Base-by-base conservation (phyloP, 257 asterid species). In the Nicotiana paniculata region DNA sequence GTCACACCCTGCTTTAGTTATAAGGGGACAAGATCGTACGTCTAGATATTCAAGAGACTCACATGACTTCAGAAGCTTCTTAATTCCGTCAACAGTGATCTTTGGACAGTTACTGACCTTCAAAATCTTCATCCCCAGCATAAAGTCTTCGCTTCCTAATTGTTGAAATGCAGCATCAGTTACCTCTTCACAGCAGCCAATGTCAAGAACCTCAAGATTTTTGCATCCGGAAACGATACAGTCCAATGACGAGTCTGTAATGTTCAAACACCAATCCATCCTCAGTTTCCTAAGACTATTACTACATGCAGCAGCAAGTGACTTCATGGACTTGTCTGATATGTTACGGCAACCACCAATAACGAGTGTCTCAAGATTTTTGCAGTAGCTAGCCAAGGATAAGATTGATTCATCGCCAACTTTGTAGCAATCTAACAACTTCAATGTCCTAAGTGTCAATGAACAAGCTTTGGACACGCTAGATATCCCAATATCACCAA, bases 251-350 rank as follows among this genome's bases (percentile, higher is more conserved):
- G 84, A 21, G 78, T 93, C 97, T 3, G 99, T 89, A 55, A 93
- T 82, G 53, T 92, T 93, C 80, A 89, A 84, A 88, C 98, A 96
- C 99, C 99, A 96, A 88, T 94, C 98, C 99, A 96, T 96, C 33
- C 97, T 91, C 69, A 96, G 93, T 84, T 80, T 90, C 87, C 88
- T 90, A 70, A 96, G 97, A 83, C 91, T 92, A 48, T 82, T 76
- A 58, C 65, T 68, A 81, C 96, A 94, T 15, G 91, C 89, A 69
- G 82, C 85, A 65, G 96, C 97, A 87, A 96, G 74, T 35, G 92
- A 85, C 86, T 82, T 92, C 55, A 96, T 82, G 66, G 99, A 88
- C 74, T 87, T 92, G 57, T 93, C 92, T 48, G 98, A 82, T 82
- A 96, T 51, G 65, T 88, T 81, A 82, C 95, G 90, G 83, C 99